Conservation (phyloP, 352 stramenopile species). For the Globisporangium mamillatum region DNA sequence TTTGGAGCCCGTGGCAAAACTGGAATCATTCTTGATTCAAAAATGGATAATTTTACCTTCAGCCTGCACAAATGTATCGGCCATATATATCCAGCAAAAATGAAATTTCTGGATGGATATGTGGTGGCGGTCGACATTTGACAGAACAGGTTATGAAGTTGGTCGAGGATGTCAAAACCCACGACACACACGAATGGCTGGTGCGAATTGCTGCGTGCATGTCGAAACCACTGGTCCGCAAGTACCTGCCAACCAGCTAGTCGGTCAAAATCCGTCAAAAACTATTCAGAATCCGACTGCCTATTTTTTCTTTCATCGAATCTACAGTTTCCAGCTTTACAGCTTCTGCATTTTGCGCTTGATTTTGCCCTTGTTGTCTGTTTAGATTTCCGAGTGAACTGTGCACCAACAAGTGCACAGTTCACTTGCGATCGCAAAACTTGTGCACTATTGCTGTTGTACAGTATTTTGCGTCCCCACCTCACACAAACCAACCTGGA, state of each 20-base stretch:
- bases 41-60: neutral
- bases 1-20: neutral
- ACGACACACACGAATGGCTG: neutral
- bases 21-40: conserved; percentile 6
- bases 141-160: neutral
- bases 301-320: neutral
- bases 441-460: neutral
- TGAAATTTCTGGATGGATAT: neutral
- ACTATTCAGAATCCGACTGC: neutral
- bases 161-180: no score
- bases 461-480: neutral
- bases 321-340: neutral
- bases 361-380: neutral
- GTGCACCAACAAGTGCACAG: neutral
- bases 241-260: neutral
- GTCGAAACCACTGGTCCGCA: neutral
- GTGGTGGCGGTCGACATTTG: no score
- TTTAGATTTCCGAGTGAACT: neutral
- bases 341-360: neutral
- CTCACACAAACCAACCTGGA: neutral
- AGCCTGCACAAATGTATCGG: neutral
- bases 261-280: neutral
- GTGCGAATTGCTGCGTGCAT: neutral
- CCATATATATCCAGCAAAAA: neutral
- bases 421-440: neutral